These are phyloP conservation scores for Bipolaris sorokiniana DNA, from an alignment of 2,329 filamentous ascomycete genomes.

Conservation along the genomic window DNA sequence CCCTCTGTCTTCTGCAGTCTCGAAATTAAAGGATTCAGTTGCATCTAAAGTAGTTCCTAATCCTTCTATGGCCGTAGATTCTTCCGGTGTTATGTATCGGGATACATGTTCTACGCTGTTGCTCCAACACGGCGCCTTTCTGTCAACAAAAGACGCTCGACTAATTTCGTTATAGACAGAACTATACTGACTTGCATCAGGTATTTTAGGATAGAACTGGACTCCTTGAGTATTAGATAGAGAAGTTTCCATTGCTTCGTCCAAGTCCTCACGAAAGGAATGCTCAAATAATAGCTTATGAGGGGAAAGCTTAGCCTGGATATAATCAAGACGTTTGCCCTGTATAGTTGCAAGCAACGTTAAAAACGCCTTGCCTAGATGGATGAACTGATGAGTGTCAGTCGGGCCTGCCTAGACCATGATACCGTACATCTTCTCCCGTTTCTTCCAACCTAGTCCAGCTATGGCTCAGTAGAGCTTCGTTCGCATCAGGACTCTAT, in stretches of 20 bases:
- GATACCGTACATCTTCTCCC: conserved; percentile 1
- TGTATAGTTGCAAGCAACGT: conserved; percentile 2
- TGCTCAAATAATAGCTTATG: background rate
- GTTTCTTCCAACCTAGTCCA: conserved; percentile 1
- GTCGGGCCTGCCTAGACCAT: background rate
- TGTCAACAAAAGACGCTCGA: background rate
- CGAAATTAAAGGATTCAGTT: background rate
- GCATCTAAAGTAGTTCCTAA: background rate
- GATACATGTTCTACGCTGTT: background rate
- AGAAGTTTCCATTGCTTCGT: background rate
- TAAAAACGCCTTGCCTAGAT: conserved; percentile 6
- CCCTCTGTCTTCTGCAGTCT: background rate
- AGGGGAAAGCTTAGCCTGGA: background rate
- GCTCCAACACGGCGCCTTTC: background rate
- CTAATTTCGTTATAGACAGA: background rate
- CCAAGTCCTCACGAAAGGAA: conserved; percentile 1
- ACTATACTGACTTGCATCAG: background rate
- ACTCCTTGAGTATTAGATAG: background rate
- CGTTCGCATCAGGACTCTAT: background rate
- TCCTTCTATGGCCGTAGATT: background rate
- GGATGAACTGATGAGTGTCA: conserved; percentile 2
- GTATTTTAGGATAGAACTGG: background rate
- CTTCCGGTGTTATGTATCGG: background rate
- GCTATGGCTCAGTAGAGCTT: background rate
- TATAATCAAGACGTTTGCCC: conserved; percentile 1